A percentile compares a stretch with the other conserved stretches of the same genome.
These are phyloP conservation scores for Globisporangium sylvaticum DNA, from an alignment of 352 stramenopile genomes.

Conservation along the genomic window DNA sequence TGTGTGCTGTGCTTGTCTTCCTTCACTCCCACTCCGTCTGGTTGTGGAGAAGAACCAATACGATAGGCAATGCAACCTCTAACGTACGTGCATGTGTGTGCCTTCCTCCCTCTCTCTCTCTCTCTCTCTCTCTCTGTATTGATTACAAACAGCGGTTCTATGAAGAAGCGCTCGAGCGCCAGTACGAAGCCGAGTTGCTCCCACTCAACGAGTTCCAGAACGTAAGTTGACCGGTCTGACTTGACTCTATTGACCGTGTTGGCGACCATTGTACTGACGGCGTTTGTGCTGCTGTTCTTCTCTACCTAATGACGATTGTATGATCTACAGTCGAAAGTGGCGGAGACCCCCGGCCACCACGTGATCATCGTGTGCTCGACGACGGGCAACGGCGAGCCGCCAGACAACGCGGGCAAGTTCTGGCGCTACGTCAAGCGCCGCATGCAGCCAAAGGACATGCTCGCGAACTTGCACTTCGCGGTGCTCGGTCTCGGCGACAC, in stretches of 20 bases:
- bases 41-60: not conserved
- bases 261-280: not conserved
- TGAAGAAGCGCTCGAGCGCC: slow-evolving; percentile 49
- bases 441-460: slow-evolving; percentile 68
- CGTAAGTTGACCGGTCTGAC: slow-evolving; percentile 23
- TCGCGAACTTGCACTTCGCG: slow-evolving; percentile 74
- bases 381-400: slow-evolving; percentile 94
- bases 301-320: not conserved
- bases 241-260: not conserved
- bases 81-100: not conserved
- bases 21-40: not conserved
- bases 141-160: slow-evolving; percentile 50
- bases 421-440: slow-evolving; percentile 90
- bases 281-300: not conserved
- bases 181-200: slow-evolving; percentile 45
- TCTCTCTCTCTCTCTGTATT: not conserved
- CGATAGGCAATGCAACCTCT: not conserved
- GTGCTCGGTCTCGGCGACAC: slow-evolving; percentile 94
- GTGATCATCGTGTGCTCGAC: slow-evolving; percentile 91
- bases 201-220: slow-evolving; percentile 72
- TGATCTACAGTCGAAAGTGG: slow-evolving; percentile 33
- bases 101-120: not conserved
- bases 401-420: slow-evolving; percentile 92
- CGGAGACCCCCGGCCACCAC: slow-evolving; percentile 34
- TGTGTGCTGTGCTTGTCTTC: not conserved